Conservation (phyloP, 1,139 yeast species). For the Diutina neorugosa region DNA sequence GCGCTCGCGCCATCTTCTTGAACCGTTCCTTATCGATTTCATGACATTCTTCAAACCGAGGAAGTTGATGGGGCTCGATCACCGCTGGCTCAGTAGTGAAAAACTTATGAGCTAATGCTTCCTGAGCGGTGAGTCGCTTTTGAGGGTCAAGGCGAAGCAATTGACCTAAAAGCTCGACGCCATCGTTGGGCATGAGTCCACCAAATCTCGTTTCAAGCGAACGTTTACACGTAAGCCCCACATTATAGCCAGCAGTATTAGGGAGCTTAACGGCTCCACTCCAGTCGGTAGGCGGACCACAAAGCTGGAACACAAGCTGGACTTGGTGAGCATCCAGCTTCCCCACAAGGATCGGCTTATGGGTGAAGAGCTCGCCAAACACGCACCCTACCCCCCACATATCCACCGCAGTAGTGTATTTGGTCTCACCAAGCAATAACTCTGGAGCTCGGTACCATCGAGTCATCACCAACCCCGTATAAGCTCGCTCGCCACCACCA, state of each 20-base stretch:
- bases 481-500: slow-evolving; percentile 44
- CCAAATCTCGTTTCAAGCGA: slow-evolving; percentile 36
- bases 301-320: slow-evolving; percentile 59
- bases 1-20: slow-evolving; percentile 19
- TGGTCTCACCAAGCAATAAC: slow-evolving; percentile 69
- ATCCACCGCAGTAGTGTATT: slow-evolving; percentile 88
- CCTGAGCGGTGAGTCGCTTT: slow-evolving; percentile 63
- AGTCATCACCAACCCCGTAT: slow-evolving; percentile 89
- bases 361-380: slow-evolving; percentile 77
- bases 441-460: slow-evolving; percentile 98
- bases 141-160: slow-evolving; percentile 57
- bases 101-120: slow-evolving; percentile 62
- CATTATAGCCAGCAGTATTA: slow-evolving; percentile 32
- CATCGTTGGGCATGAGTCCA: slow-evolving; percentile 20
- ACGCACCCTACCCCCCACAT: slow-evolving; percentile 98
- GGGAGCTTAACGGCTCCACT: slow-evolving; percentile 56
- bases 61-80: slow-evolving; percentile 40
- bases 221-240: slow-evolving; percentile 39
- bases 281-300: slow-evolving; percentile 77
- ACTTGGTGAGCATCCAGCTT: slow-evolving; percentile 87
- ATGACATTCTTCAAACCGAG: slow-evolving; percentile 74
- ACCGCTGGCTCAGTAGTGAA: slow-evolving; percentile 60
- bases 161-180: slow-evolving; percentile 36
- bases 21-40: slow-evolving; percentile 69
- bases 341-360: slow-evolving; percentile 78